A percentile compares a stretch with the other conserved stretches of the same genome.
phyloP scores from a whole-genome alignment of 352 stramenopile species.

The Phytophthora brassicae region DNA sequence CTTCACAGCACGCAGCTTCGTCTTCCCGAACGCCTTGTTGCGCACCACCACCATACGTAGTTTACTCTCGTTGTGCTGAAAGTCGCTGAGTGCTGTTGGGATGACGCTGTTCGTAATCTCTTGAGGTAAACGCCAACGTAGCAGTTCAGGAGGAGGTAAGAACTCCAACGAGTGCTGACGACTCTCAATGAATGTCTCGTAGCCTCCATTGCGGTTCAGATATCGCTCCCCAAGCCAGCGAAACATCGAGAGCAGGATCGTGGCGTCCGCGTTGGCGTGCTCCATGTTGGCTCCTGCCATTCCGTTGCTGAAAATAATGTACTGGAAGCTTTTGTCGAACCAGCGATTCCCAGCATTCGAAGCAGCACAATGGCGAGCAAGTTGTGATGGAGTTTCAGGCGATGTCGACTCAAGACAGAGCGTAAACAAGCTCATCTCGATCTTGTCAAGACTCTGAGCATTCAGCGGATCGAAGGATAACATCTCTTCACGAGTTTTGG shows the following conservation, averaged over 20 bases:
- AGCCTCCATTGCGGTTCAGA: conserved; percentile 56
- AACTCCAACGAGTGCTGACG: conserved; percentile 55
- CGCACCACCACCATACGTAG: conserved; percentile 83
- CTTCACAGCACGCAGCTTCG: conserved; percentile 68
- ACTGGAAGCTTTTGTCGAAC: conserved; percentile 97
- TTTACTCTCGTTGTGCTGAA: conserved; percentile 62
- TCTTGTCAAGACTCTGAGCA: conserved; percentile 70
- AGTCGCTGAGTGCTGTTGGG: conserved; percentile 51
- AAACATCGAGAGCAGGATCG: conserved; percentile 74
- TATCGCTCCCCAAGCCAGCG: conserved; percentile 65
- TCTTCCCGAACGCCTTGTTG: conserved; percentile 84
- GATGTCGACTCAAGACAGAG: conserved; percentile 85
- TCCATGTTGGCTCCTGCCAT: conserved; percentile 91
- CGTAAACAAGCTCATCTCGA: conserved; percentile 89
- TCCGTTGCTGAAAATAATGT: conserved; percentile 93
- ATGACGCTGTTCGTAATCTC: conserved; percentile 39
- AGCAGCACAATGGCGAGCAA: conserved; percentile 59
- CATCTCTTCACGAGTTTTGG: conserved; percentile 72
- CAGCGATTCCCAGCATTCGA: conserved; percentile 85
- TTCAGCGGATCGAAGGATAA: conserved; percentile 43
- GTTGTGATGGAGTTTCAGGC: conserved; percentile 43
- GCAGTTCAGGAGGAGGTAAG: conserved; percentile 53
- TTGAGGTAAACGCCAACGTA: conserved; percentile 55
- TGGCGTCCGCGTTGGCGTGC: conserved; percentile 95
- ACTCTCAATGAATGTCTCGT: conserved; percentile 68